A percentile compares a stretch with the other conserved stretches of the same genome.
These are phyloP conservation scores for Coniosporium apollinis DNA, from an alignment of 495 filamentous ascomycete genomes.

Conservation along the genomic window DNA sequence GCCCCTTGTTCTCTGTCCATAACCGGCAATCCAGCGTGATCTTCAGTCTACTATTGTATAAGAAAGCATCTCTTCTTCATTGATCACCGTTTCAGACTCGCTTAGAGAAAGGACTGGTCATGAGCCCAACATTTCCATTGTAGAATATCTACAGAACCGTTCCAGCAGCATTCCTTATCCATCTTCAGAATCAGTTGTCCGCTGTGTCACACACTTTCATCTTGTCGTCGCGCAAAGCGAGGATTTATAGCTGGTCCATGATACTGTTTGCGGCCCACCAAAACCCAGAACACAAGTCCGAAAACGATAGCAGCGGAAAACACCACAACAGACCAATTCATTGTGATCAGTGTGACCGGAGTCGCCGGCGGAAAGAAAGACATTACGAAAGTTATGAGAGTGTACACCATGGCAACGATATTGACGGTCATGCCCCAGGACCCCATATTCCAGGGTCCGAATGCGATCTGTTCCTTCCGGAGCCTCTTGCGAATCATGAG, in stretches of 20 bases:
- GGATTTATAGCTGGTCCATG: background rate
- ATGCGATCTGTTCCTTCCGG: background rate
- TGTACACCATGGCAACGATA: conserved; percentile 1
- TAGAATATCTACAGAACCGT: no score
- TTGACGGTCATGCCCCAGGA: conserved; percentile 5
- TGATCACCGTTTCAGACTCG: no score
- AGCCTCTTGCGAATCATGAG: conserved; percentile 3
- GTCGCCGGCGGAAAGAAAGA: conserved; percentile 7
- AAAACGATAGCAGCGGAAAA: conserved; percentile 11
- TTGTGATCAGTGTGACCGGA: conserved; percentile 5
- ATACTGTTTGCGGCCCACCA: background rate
- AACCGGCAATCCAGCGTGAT: no score
- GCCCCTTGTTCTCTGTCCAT: no score
- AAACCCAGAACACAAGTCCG: conserved; percentile 4
- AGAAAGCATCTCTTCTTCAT: no score
- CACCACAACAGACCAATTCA: conserved; percentile 11
- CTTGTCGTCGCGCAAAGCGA: no score
- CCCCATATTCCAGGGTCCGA: conserved; percentile 5
- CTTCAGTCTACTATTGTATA: no score
- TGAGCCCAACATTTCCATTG: no score
- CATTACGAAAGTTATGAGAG: conserved; percentile 6
- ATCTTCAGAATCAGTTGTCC: no score
- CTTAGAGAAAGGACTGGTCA: no score
- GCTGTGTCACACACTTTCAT: no score
- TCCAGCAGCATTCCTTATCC: no score